A percentile compares a stretch with the other conserved stretches of the same genome.
Conservation (phyloP, 2,329 filamentous ascomycete genomes). For the Phoma sp. region DNA sequence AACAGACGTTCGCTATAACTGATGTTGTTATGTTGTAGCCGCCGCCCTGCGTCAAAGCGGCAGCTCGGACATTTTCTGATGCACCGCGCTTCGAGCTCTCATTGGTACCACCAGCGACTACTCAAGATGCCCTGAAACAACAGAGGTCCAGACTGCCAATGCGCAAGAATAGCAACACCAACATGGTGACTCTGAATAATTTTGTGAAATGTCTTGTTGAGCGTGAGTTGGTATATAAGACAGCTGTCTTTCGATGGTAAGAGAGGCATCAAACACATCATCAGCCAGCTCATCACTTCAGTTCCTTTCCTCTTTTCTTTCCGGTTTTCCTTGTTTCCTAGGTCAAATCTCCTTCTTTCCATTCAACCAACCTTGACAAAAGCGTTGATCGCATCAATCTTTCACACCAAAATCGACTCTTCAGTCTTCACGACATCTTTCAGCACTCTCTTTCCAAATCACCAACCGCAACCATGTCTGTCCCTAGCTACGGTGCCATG, state of each 20-base stretch:
- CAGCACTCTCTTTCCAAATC: constrained; percentile 1
- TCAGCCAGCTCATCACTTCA: constrained; percentile 40
- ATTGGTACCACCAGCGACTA: constrained; percentile 50
- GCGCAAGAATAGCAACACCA: constrained; percentile 44
- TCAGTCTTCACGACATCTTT: neutral
- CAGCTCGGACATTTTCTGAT: constrained; percentile 46
- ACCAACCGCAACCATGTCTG: constrained; percentile 53
- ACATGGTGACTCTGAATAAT: neutral
- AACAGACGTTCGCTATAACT: constrained; percentile 31
- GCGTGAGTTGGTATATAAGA: constrained; percentile 17
- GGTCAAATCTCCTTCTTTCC: constrained; percentile 32
- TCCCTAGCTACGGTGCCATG: constrained; percentile 70
- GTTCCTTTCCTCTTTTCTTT: constrained; percentile 42
- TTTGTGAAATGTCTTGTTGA: constrained; percentile 13
- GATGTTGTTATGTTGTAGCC: constrained; percentile 42
- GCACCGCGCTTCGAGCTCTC: constrained; percentile 35
- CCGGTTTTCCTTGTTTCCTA: constrained; percentile 44
- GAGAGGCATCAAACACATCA: constrained; percentile 43
- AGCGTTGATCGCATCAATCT: constrained; percentile 17
- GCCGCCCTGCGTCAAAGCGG: constrained; percentile 43
- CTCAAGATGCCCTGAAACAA: constrained; percentile 49
- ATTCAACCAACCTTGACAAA: neutral
- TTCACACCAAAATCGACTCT: neutral
- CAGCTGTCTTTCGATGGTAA: constrained; percentile 3
- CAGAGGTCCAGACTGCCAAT: constrained; percentile 34